phyloP scores from a whole-genome alignment of 805 yeast species.

The Metschnikowia aberdeeniae region DNA sequence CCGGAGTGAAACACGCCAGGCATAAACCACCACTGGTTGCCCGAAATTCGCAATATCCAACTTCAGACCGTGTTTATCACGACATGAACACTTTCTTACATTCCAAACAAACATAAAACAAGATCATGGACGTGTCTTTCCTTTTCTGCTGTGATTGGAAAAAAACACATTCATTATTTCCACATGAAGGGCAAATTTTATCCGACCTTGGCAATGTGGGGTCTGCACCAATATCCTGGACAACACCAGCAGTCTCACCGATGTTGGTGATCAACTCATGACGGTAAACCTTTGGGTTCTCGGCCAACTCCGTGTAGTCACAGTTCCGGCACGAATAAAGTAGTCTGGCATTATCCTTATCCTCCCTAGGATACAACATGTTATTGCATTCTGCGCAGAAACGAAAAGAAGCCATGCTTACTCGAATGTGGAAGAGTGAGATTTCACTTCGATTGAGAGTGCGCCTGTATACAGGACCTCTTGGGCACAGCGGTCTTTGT shows the following conservation, averaged over 20 bases:
- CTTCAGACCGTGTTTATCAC: constrained; percentile 1
- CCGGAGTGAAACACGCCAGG: background rate
- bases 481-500: too few species aligned
- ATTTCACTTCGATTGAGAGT: constrained; percentile 1
- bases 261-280: constrained; percentile 90
- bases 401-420: constrained; percentile 80
- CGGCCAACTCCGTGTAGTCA: constrained; percentile 88
- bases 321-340: constrained; percentile 94
- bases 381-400: constrained; percentile 97
- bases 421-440: background rate
- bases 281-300: constrained; percentile 79
- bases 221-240: constrained; percentile 90
- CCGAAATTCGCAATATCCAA: background rate
- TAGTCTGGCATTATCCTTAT: constrained; percentile 69
- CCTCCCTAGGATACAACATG: constrained; percentile 97
- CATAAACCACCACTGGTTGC: background rate
- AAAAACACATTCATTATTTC: constrained; percentile 85
- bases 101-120: constrained; percentile 85
- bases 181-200: constrained; percentile 88
- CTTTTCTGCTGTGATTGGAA: constrained; percentile 95
- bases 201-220: constrained; percentile 98
- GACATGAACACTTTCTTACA: constrained; percentile 72
- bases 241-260: constrained; percentile 95
- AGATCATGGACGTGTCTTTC: constrained; percentile 91
- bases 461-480: constrained; percentile 1